Percentiles rank a stretch among this genome's conserved stretches.
These are phyloP conservation scores for Rhizopus sp. DNA, from an alignment of 371 early-diverging fungal genomes.

Conservation along the genomic window DNA sequence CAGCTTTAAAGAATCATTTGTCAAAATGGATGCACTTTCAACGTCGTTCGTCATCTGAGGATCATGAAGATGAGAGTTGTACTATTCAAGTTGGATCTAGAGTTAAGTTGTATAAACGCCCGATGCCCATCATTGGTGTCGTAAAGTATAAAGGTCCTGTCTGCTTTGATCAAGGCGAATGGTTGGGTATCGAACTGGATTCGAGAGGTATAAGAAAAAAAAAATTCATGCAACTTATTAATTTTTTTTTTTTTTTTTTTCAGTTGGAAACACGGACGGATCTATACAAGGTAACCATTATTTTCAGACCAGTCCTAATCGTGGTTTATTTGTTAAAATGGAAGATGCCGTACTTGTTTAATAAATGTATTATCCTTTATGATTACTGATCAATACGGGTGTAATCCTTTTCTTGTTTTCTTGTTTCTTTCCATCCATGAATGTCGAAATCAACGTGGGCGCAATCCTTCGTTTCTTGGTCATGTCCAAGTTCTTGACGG, in stretches of 20 bases:
- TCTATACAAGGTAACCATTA: conserved; percentile 36
- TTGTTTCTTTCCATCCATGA: not conserved
- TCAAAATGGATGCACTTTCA: not conserved
- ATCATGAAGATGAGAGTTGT: too few relatives aligned
- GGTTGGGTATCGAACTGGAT: conserved; percentile 48
- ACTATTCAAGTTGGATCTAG: conserved; percentile 22
- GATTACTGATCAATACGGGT: conserved; percentile 33
- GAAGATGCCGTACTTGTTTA: conserved; percentile 33
- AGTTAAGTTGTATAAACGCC: conserved; percentile 35
- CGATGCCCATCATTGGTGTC: conserved; percentile 34
- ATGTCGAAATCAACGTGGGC: not conserved
- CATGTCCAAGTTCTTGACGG: conserved; percentile 4
- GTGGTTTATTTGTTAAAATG: conserved; percentile 43
- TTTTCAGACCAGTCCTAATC: conserved; percentile 43
- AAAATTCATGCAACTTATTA: not conserved
- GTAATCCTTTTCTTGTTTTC: conserved; percentile 42
- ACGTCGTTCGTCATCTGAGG: not conserved
- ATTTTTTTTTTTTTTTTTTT: too few relatives aligned
- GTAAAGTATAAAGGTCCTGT: conserved; percentile 44
- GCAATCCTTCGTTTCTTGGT: conserved; percentile 4
- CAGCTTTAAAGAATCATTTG: not conserved
- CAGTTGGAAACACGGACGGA: conserved; percentile 50
- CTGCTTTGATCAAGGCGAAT: conserved; percentile 30
- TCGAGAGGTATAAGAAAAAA: conserved; percentile 34
- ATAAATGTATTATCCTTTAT: not conserved